Evolutionary conservation across 148 eudicot genomes (phyloP).

Genomic region (Selenicereus undatus): DNA sequence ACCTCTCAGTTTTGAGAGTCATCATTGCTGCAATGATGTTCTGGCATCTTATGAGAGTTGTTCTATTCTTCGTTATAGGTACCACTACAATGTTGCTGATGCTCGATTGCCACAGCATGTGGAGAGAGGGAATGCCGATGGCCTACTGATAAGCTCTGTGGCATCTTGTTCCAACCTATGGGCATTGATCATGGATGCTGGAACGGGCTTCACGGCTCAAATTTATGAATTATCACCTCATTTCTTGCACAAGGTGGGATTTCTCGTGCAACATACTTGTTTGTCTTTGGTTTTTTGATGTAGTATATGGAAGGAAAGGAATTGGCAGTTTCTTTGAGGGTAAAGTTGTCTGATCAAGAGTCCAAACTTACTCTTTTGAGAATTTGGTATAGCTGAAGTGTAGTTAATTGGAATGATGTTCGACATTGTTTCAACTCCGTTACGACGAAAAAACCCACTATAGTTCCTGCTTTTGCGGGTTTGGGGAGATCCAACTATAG

Average conservation of each 20-base stretch:
- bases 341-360: background rate
- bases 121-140: constrained; percentile 77
- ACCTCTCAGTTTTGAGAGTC: background rate
- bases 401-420: background rate
- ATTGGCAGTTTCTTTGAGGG: background rate
- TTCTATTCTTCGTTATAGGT: constrained; percentile 36
- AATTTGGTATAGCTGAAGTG: background rate
- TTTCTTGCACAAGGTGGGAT: constrained; percentile 74
- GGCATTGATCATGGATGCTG: constrained; percentile 96
- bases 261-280: background rate
- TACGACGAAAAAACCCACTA: too few relatives aligned
- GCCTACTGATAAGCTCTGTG: constrained; percentile 69
- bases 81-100: constrained; percentile 91
- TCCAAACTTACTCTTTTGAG: background rate
- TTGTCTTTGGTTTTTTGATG: background rate
- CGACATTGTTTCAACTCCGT: background rate
- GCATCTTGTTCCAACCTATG: constrained; percentile 79
- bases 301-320: background rate
- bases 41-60: background rate
- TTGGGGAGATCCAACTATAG: too few relatives aligned
- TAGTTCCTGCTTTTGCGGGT: too few relatives aligned
- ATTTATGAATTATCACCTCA: constrained; percentile 73
- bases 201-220: constrained; percentile 68
- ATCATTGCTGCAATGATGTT: background rate
- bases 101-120: constrained; percentile 79